Conservation (phyloP, 1,139 yeast species). For the Debaryomycetaceae sp. region DNA sequence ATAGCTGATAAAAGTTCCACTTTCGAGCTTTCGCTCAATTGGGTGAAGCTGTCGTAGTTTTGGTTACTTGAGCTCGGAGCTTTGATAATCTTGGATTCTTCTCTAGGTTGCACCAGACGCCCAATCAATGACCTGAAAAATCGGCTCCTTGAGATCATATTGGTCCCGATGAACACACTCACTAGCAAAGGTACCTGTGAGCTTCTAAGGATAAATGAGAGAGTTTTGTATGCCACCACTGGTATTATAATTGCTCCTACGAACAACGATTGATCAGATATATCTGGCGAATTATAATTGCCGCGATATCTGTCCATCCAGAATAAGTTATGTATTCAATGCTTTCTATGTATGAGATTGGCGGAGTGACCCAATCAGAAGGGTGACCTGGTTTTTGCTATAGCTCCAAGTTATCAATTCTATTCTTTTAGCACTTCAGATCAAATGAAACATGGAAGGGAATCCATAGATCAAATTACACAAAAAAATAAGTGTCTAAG, state of each 20-base stretch:
- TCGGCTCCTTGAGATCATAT: conserved; percentile 23
- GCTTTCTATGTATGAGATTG: too few species aligned
- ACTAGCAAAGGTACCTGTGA: conserved; percentile 20
- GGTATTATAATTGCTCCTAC: conserved; percentile 3
- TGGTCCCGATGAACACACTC: conserved; percentile 21
- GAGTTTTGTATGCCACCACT: not conserved
- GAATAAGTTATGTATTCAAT: not conserved
- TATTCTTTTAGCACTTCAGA: too few species aligned
- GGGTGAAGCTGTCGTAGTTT: conserved; percentile 12
- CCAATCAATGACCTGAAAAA: conserved; percentile 9
- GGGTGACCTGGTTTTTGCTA: too few species aligned
- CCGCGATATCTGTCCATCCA: not conserved
- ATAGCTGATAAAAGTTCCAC: conserved; percentile 48
- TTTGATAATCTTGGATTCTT: not conserved
- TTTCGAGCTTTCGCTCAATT: conserved; percentile 16
- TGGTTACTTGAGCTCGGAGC: conserved; percentile 2
- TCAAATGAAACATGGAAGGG: too few species aligned
- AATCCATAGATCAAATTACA: too few species aligned
- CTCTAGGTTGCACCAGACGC: not conserved
- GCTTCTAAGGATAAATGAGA: conserved; percentile 5
- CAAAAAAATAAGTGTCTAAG: too few species aligned
- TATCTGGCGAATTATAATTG: not conserved
- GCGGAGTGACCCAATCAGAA: too few species aligned
- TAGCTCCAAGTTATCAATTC: too few species aligned
- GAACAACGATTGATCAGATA: conserved; percentile 8